phyloP scores from a whole-genome alignment of 805 yeast genomes.

The Zygosaccharomyces kombuchaensis region DNA sequence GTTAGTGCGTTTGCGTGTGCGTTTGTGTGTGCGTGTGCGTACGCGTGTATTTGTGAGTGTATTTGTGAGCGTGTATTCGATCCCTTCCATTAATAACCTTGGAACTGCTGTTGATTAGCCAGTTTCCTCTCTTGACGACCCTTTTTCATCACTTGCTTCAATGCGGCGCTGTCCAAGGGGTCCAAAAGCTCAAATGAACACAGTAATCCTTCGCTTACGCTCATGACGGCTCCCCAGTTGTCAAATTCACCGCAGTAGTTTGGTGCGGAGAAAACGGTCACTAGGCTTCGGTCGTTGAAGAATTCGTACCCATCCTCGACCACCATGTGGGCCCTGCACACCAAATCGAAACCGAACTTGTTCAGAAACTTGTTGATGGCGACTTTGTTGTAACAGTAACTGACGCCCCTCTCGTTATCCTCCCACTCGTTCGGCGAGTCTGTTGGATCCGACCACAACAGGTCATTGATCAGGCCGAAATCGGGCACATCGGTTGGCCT shows the following conservation, averaged over 20 bases:
- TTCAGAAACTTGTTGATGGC: conserved; percentile 67
- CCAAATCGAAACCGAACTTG: conserved; percentile 66
- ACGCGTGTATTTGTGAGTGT: not conserved
- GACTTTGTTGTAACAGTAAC: conserved; percentile 69
- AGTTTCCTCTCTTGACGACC: conserved; percentile 83
- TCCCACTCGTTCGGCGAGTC: conserved; percentile 59
- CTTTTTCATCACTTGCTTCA: conserved; percentile 90
- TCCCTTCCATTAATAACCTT: conserved; percentile 2
- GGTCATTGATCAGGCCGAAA: conserved; percentile 69
- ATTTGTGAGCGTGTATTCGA: not conserved
- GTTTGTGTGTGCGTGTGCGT: not conserved
- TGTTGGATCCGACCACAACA: conserved; percentile 82
- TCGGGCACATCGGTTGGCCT: conserved; percentile 86
- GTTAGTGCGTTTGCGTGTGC: not conserved
- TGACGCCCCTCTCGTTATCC: conserved; percentile 78
- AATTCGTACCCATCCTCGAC: conserved; percentile 87
- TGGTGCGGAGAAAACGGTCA: conserved; percentile 78
- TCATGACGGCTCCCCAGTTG: conserved; percentile 98
- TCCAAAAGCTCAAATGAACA: conserved; percentile 92
- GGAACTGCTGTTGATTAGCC: conserved; percentile 41
- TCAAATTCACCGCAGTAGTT: conserved; percentile 55
- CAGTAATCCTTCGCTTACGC: conserved; percentile 85
- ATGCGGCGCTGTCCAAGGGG: conserved; percentile 88
- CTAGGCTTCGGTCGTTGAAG: conserved; percentile 66
- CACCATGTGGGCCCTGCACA: conserved; percentile 84